Base-by-base conservation (phyloP, 1,284 basidiomycete genomes). In the Ceratobasidium sp. region DNA sequence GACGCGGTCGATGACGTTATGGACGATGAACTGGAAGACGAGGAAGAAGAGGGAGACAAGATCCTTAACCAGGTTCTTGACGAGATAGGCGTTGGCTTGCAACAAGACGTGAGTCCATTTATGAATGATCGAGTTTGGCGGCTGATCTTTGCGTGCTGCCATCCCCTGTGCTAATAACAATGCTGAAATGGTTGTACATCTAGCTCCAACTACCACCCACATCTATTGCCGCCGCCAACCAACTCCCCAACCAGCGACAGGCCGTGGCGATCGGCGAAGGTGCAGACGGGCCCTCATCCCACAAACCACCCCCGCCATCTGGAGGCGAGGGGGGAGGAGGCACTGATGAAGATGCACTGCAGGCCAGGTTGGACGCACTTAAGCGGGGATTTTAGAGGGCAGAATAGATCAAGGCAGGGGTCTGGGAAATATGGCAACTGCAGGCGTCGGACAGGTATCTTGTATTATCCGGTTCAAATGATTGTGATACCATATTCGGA, bases 1-100 rank as follows among this genome's bases (percentile, higher is more conserved):
- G 97, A 99, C 72, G 92, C 96, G 0, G 92, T 99, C 8, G 97
- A 99, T 80, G 96, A 98, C 76, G 96, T 95, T 42, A 98, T 99
- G 94, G 95, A 97, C 75, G 92, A 93, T 57, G 93, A 94, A 25
- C 83, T 82, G 42, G 94, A 95, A 73, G 96, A 96, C 62, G 96
- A 97, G 79, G 96, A 98, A 75, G 93, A 93, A 74, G 96, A 98
- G 76, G 90, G 95, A 29, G 95, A 99, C 78, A 93, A 93, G 82
- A 97, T 99, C 72, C 80, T 99, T 73, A 95, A 93, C 76, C 90
- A 99, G 79, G 96, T 99, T 32, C 81, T 99, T 54, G 97, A 99
- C 75, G 97, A 99, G 82, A 98, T 99, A 72, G 97, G 96, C 25
- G 90, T 99, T 69, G 87, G 86, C 72, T 83, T 98, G 70, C 92